Conservation (phyloP, 2,329 filamentous ascomycete genomes). For the Fonsecaea pugnacius region DNA sequence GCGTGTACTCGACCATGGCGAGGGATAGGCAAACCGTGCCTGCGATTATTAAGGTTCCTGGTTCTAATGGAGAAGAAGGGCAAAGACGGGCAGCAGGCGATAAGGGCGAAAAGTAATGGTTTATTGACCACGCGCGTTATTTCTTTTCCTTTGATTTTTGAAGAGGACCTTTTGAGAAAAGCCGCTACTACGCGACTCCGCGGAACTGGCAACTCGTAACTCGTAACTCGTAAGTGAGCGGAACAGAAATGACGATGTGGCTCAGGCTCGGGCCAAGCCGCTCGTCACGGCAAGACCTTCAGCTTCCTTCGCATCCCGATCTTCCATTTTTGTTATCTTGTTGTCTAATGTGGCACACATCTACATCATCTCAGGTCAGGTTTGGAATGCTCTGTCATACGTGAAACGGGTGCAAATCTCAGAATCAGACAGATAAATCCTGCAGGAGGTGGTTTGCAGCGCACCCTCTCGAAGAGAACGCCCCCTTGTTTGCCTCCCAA, state of each 20-base stretch:
- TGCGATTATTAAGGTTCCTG: neutral
- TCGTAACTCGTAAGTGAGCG: neutral
- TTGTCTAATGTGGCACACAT: neutral
- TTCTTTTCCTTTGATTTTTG: neutral
- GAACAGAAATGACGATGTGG: neutral
- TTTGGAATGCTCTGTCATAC: conserved; percentile 5
- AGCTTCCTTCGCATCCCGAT: neutral
- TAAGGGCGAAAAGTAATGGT: neutral
- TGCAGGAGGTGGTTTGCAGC: neutral
- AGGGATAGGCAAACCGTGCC: neutral
- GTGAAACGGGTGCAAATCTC: neutral
- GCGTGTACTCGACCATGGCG: conserved; percentile 34
- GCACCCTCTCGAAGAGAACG: neutral
- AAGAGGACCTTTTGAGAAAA: neutral
- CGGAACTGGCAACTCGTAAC: too few species aligned
- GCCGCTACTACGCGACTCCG: conserved; percentile 1
- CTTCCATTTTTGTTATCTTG: neutral
- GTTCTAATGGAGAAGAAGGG: neutral
- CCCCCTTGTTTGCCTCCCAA: conserved; percentile 4
- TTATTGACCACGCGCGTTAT: neutral
- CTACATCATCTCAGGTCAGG: neutral
- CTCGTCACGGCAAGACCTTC: neutral
- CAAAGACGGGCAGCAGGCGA: neutral
- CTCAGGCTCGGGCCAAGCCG: conserved; percentile 1
- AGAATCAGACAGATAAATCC: neutral